These are phyloP conservation scores for Zygoascus biomembranicola DNA, from an alignment of 805 yeast species.

Conservation along the genomic window DNA sequence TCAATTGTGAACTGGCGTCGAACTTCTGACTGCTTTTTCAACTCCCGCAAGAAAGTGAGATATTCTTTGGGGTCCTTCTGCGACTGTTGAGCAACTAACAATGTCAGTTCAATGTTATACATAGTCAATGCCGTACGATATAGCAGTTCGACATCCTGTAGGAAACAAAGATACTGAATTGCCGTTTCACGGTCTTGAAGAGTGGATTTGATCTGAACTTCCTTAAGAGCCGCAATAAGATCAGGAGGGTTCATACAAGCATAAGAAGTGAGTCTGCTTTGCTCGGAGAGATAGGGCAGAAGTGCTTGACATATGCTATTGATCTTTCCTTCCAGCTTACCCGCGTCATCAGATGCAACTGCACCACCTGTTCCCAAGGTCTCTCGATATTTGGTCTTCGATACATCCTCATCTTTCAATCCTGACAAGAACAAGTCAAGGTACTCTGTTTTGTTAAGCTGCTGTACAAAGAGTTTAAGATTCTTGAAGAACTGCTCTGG, in stretches of 20 bases:
- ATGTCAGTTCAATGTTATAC: constrained; percentile 73
- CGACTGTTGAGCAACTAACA: constrained; percentile 87
- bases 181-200: constrained; percentile 49
- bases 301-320: constrained; percentile 71
- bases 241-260: constrained; percentile 90
- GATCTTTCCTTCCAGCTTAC: constrained; percentile 35
- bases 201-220: constrained; percentile 47
- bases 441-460: constrained; percentile 64
- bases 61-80: constrained; percentile 98
- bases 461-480: constrained; percentile 57
- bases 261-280: constrained; percentile 79
- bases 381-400: constrained; percentile 72
- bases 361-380: constrained; percentile 33
- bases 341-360: constrained; percentile 10
- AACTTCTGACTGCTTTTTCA: constrained; percentile 57
- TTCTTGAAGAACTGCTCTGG: constrained; percentile 61
- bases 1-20: constrained; percentile 74
- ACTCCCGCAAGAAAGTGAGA: constrained; percentile 77
- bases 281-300: constrained; percentile 49
- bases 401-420: constrained; percentile 77
- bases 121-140: constrained; percentile 74
- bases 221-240: constrained; percentile 58
- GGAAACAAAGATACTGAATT: constrained; percentile 78
- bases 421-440: constrained; percentile 83
- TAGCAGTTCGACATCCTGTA: constrained; percentile 78